These are phyloP conservation scores for Isabelozyma gotoi DNA, from an alignment of 805 yeast species.

Conservation along the genomic window DNA sequence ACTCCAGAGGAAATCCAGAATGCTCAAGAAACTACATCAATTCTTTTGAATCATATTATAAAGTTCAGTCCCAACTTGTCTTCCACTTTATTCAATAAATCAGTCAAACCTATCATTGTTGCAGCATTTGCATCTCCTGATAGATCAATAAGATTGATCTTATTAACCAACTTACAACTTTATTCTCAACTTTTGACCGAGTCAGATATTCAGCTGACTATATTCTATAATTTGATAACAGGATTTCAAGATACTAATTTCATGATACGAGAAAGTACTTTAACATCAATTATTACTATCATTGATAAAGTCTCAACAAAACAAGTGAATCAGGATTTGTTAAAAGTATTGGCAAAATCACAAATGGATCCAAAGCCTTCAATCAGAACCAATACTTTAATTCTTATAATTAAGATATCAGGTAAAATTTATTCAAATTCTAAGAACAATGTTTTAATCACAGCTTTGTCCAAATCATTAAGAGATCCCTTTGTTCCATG, in stretches of 20 bases:
- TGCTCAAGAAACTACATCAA: constrained; percentile 36
- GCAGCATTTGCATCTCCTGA: constrained; percentile 66
- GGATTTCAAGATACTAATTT: constrained; percentile 87
- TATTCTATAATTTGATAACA: constrained; percentile 66
- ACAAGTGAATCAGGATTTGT: constrained; percentile 81
- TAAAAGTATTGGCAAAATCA: constrained; percentile 76
- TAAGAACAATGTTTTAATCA: constrained; percentile 73
- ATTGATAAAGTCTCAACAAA: constrained; percentile 69
- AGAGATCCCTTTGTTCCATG: constrained; percentile 78
- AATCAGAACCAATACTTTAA: constrained; percentile 73
- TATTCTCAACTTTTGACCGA: constrained; percentile 52
- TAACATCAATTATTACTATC: constrained; percentile 62
- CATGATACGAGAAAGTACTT: constrained; percentile 76
- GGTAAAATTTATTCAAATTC: constrained; percentile 51
- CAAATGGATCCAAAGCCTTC: constrained; percentile 77
- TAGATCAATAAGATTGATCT: constrained; percentile 71
- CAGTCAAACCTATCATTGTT: constrained; percentile 63
- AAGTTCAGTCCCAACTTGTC: constrained; percentile 30
- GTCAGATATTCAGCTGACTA: constrained; percentile 62
- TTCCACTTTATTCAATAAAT: constrained; percentile 33
- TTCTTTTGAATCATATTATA: constrained; percentile 42
- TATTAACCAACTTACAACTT: constrained; percentile 62
- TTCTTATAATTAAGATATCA: constrained; percentile 67
- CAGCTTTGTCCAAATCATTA: constrained; percentile 82
- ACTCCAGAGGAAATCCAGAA: constrained; percentile 26